Percentiles rank a stretch among this genome's conserved stretches.
Evolutionary conservation across 2,329 filamentous ascomycete genomes (phyloP).

Genomic region (Pseudomassariella vexata): DNA sequence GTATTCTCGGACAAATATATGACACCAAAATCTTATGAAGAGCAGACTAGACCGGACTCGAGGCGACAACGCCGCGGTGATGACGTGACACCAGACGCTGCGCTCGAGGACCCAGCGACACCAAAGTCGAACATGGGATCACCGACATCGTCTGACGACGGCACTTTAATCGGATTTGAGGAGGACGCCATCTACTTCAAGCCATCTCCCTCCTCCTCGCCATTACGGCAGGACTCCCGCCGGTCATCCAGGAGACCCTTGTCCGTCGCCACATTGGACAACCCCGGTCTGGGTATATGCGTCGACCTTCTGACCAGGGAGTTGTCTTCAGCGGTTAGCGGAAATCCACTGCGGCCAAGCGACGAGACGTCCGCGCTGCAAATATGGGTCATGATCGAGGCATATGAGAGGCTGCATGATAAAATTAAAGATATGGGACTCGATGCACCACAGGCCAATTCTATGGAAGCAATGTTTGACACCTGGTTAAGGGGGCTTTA

Average conservation of each 20-base stretch:
- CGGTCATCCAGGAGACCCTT: slow-evolving; percentile 7
- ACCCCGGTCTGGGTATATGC: slow-evolving; percentile 42
- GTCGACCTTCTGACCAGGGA: slow-evolving; percentile 45
- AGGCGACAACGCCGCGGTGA: not conserved
- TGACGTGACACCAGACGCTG: slow-evolving; percentile 6
- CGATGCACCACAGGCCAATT: slow-evolving; percentile 19
- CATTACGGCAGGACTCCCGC: slow-evolving; percentile 7
- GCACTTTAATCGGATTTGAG: slow-evolving; percentile 26
- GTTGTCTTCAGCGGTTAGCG: slow-evolving; percentile 34
- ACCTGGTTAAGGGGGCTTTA: slow-evolving; percentile 46
- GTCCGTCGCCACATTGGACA: slow-evolving; percentile 19
- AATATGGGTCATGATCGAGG: slow-evolving; percentile 53
- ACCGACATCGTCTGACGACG: slow-evolving; percentile 35
- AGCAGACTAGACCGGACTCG: not conserved
- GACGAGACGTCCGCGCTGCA: slow-evolving; percentile 40
- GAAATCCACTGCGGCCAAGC: slow-evolving; percentile 15
- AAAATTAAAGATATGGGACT: slow-evolving; percentile 30
- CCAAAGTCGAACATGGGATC: slow-evolving; percentile 17
- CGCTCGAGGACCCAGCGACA: slow-evolving; percentile 11
- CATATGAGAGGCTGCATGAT: slow-evolving; percentile 48
- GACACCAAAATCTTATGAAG: slow-evolving; percentile 1
- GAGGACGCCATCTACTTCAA: slow-evolving; percentile 43
- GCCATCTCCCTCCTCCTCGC: slow-evolving; percentile 31
- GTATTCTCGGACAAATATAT: slow-evolving; percentile 18
- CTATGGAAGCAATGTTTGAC: slow-evolving; percentile 39